Conservation (phyloP, 345 rosid genomes). For the Geranium brycei region DNA sequence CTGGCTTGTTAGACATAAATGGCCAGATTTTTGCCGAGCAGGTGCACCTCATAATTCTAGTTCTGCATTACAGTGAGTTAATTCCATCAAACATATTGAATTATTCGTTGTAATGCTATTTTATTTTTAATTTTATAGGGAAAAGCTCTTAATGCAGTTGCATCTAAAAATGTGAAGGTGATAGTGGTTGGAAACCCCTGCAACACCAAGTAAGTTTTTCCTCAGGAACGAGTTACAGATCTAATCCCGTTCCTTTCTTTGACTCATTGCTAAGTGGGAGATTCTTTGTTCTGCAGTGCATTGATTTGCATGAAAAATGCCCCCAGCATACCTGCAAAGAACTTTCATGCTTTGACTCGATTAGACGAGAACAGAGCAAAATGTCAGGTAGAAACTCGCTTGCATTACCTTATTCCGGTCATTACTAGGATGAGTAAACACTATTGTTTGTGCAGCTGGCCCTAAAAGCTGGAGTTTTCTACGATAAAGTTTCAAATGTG, state of each 20-base stretch:
- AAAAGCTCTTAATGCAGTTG: conserved; percentile 84
- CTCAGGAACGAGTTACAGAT: background rate
- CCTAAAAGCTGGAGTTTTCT: conserved; percentile 86
- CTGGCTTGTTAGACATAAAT: conserved; percentile 72
- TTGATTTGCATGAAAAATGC: conserved; percentile 92
- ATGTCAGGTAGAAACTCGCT: conserved; percentile 54
- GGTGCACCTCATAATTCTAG: conserved; percentile 22
- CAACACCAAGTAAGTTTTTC: conserved; percentile 78
- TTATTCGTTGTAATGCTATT: background rate
- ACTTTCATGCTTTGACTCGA: conserved; percentile 88
- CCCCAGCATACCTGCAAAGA: conserved; percentile 88
- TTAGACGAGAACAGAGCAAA: conserved; percentile 95
- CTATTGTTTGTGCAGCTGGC: conserved; percentile 56
- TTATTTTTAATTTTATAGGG: conserved; percentile 32
- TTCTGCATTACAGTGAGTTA: background rate
- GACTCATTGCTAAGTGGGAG: background rate
- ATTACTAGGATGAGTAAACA: background rate
- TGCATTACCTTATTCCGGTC: too few species aligned
- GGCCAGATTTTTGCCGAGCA: conserved; percentile 91
- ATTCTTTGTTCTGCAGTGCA: conserved; percentile 39
- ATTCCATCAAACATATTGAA: background rate
- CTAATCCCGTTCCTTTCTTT: background rate
- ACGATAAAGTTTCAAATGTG: conserved; percentile 86
- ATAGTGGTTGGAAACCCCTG: conserved; percentile 97
- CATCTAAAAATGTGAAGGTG: conserved; percentile 79